Evolutionary conservation across 1,284 basidiomycete genomes (phyloP).

Genomic region (Ustilago shanxiensis): DNA sequence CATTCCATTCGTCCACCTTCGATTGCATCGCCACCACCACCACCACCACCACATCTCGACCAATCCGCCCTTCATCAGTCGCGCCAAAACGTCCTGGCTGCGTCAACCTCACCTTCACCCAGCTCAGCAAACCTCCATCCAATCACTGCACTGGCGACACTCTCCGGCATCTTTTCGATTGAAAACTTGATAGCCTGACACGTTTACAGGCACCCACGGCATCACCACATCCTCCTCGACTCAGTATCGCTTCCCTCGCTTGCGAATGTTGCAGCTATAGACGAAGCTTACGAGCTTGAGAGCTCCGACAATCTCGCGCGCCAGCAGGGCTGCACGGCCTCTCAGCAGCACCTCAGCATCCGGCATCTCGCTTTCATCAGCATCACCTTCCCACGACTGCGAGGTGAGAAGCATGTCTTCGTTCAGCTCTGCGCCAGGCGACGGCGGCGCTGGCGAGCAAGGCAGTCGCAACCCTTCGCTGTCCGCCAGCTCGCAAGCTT

Average conservation of each 20-base stretch:
- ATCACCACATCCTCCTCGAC: not conserved
- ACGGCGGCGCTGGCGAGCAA: conserved; percentile 11
- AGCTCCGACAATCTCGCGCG: conserved; percentile 12
- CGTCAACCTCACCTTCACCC: not conserved
- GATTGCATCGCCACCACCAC: not conserved
- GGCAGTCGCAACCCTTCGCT: conserved; percentile 39
- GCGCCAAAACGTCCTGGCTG: not conserved
- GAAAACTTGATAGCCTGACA: not conserved
- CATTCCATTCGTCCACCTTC: too few species aligned
- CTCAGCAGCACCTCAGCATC: conserved; percentile 10
- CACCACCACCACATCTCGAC: not conserved
- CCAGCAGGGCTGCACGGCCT: conserved; percentile 15
- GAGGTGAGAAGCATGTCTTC: conserved; percentile 21
- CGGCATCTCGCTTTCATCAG: not conserved
- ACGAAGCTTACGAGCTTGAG: conserved; percentile 14
- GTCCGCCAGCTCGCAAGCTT: conserved; percentile 45
- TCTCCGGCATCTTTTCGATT: too few species aligned
- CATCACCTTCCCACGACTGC: not conserved
- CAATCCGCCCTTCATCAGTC: not conserved
- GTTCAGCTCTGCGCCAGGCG: conserved; percentile 38
- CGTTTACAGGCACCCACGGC: not conserved
- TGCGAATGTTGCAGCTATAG: conserved; percentile 28
- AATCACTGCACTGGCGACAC: too few species aligned
- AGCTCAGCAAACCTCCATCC: not conserved
- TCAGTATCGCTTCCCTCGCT: not conserved